phyloP scores from a whole-genome alignment of 2,329 filamentous ascomycete species.

The Aplosporella prunicola region DNA sequence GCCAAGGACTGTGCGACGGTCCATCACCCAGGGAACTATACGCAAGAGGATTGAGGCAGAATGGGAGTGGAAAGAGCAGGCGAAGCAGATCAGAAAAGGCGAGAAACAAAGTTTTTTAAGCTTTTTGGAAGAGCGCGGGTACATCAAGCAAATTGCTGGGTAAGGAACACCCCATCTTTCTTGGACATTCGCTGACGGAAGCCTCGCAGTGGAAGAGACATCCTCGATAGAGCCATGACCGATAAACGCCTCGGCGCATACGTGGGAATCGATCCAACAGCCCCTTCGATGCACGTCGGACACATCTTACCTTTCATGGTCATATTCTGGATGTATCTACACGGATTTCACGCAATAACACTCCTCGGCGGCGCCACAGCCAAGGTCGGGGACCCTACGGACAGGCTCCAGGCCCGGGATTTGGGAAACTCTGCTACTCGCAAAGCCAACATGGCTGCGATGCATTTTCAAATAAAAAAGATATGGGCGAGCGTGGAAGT shows the following conservation, averaged over 20 bases:
- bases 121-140: slow-evolving; percentile 60
- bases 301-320: slow-evolving; percentile 76
- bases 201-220: slow-evolving; percentile 33
- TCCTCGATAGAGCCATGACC: slow-evolving; percentile 55
- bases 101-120: slow-evolving; percentile 44
- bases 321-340: slow-evolving; percentile 72
- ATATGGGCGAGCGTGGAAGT: slow-evolving; percentile 66
- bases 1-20: slow-evolving; percentile 14
- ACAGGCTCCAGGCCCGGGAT: slow-evolving; percentile 53
- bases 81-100: slow-evolving; percentile 20
- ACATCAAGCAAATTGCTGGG: slow-evolving; percentile 66
- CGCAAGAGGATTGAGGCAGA: slow-evolving; percentile 15
- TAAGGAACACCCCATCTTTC: slow-evolving; percentile 30
- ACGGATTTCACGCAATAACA: slow-evolving; percentile 59
- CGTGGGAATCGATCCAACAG: slow-evolving; percentile 75
- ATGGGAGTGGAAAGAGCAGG: slow-evolving; percentile 19
- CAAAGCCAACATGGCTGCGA: slow-evolving; percentile 55
- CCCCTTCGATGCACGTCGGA: slow-evolving; percentile 68
- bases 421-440: slow-evolving; percentile 43
- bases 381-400: slow-evolving; percentile 70
- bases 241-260: slow-evolving; percentile 62
- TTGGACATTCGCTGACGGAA: slow-evolving; percentile 16
- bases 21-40: slow-evolving; percentile 16
- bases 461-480: slow-evolving; percentile 59
- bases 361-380: slow-evolving; percentile 68